Base-by-base conservation (phyloP, 345 rosid genomes). In the Hirschfeldia incana region DNA sequence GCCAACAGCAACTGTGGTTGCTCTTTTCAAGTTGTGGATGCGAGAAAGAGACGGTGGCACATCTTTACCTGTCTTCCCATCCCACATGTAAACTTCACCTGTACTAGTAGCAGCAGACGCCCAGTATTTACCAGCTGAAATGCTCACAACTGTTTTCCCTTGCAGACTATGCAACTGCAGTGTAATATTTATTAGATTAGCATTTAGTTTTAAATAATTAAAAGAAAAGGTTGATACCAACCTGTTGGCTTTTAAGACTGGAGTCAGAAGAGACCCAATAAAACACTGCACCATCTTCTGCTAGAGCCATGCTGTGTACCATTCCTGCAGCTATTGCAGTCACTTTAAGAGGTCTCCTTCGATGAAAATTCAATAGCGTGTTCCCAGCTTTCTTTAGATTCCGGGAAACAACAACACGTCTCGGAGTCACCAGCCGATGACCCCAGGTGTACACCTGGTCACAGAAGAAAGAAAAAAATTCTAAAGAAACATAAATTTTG, bases 41-140 rank as follows among this genome's bases (percentile, higher is more conserved):
- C 98, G 90, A 62, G 97, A 90, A 32, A 83, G 82, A 58, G 80
- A 71, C 3, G 92, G 98, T 67, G 86, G 85, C 81, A 78, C 78
- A 69, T 89, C 93, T 62, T 76, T 85, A 10, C 74, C 79, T 53
- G 86, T 79, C 85, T 95, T 93, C 64, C 94, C 97, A 80, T 95
- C 98, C 93, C 97, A 91, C 90, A 82, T 90, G 87, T 88, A 91
- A 75, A 93, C 89, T 83, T 95, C 98, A 57, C 99, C 99, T n/a
- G 91, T 83, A 75, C 82, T 84, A 16, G 98, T 90, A 81, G 87
- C 96, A 64, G 85, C 97, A 77, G 97, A 90, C 53, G 87, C 82
- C 99, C 98, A 95, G 69, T 88, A 93, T 79, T 95, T 95, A n/a
- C 98, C 98, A 1, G 94, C 93, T 79, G 99, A 89, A 79, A 95